Evolutionary conservation across 1,284 basidiomycete genomes (phyloP), one percentile per base, ranked within the genome.

Genomic region (Chalciporus piperatoides): DNA sequence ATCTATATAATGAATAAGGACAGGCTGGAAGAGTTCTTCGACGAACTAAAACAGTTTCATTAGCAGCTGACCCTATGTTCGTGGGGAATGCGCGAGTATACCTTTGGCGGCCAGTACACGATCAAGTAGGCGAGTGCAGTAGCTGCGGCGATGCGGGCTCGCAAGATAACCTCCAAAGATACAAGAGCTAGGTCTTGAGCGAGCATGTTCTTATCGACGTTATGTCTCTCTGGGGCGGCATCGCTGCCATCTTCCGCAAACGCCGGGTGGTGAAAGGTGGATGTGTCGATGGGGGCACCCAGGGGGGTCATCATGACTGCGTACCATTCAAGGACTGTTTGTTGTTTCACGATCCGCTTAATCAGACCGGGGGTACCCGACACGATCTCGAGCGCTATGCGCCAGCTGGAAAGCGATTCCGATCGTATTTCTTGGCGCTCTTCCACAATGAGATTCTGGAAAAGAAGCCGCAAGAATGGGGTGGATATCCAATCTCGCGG

Each of bases 151-250:
- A 98, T 71, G 33, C 97, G 79, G 14, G 92, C 92, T 55, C 90
- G 83, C 49, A 97, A 72, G 25, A 94, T 83, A 1, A 84, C 74
- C 61, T 97, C 95, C 12, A 81, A 72, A 6, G 87, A 78, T 23
- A 99, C 78, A 17, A 99, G 76, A 0, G 90, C 83, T 46, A 96
- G 72, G 65, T 99, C 97, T 63, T 98, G 95, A 0, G 83, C 78
- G 41, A 98, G 77, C 82, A 99, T 95, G 51, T 90, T 90, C 75
- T 94, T 98, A 74, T 99, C 97, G 24, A 99, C 90, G 60, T 97
- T 96, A 66, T 99, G 90, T 28, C 84, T 78, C 62, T 92, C 86
- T 2, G 60, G 71, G 3, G 71, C 70, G 17, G 64, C 67, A 49
- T 71, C 73, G 39, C 58, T 59, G 12, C 76, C 76, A 48, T 78